Conservation (phyloP, 2,329 filamentous ascomycete genomes). For the Nectriaceae sp. region DNA sequence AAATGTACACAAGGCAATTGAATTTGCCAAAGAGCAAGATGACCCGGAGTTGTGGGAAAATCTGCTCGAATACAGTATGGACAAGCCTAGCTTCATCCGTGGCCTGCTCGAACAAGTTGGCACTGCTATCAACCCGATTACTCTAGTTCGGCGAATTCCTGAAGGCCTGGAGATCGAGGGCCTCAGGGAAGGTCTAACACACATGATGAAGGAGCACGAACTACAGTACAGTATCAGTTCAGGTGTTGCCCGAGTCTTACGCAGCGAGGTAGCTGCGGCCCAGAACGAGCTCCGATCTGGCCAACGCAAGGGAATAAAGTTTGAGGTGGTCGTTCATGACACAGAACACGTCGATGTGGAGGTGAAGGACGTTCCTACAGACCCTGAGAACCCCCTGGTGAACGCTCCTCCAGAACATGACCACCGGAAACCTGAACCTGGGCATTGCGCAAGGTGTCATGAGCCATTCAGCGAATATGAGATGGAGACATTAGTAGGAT, state of each 20-base stretch:
- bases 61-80: conserved; percentile 93
- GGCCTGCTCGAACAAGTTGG: conserved; percentile 91
- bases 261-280: conserved; percentile 81
- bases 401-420: conserved; percentile 25
- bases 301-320: conserved; percentile 84
- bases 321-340: conserved; percentile 65
- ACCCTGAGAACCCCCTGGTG: conserved; percentile 21
- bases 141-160: conserved; percentile 85
- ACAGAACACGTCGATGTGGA: conserved; percentile 46
- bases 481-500: conserved; percentile 73
- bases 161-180: conserved; percentile 92
- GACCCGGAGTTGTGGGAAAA: conserved; percentile 95
- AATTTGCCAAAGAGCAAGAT: conserved; percentile 91
- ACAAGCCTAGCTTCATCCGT: conserved; percentile 92
- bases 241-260: conserved; percentile 82
- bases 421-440: conserved; percentile 43
- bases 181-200: conserved; percentile 80
- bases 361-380: conserved; percentile 39
- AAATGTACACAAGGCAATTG: conserved; percentile 89
- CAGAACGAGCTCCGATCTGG: conserved; percentile 81
- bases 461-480: conserved; percentile 62
- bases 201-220: conserved; percentile 94
- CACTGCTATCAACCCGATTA: conserved; percentile 89
- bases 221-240: conserved; percentile 91
- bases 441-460: conserved; percentile 61